Evolutionary conservation across 208 protist genomes (phyloP), one percentile per base, ranked within the genome.

Genomic region (Phytomonas sp.): DNA sequence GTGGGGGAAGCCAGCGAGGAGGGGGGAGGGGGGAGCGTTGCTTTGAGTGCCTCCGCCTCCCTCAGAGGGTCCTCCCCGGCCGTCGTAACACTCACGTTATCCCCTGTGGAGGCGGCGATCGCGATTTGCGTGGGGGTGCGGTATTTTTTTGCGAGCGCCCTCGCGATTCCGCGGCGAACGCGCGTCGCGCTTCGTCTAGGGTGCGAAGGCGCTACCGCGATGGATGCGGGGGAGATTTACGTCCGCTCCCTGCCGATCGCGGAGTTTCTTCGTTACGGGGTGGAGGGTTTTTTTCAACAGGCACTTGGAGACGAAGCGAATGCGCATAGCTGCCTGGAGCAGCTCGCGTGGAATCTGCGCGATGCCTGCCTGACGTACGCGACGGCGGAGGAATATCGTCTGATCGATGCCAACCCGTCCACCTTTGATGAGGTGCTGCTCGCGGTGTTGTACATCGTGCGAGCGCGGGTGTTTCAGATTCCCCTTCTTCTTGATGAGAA

Each of bases 31-130:
- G 40, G 40, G 40, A 46, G 13, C 15, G 11, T 71, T 0, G n/a
- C 53, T 28, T 67, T 76, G 26, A 46, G 31, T 6, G 68, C 37
- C 8, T 66, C 68, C 13, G 40, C 40, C 40, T 46, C 40, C 13
- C 40, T 46, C 15, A 8, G 1, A 0, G 40, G 6, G 13, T 0
- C n/a, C 13, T 13, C 67, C 3, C 68, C 77, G 34, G 20, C 60
- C 6, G 73, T 91, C 2, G 29, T 85, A 26, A 80, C 83, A 2
- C 51, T 95, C 43, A 71, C 64, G 5, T 61, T 95, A n/a, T 82
- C 90, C 2, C 84, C 88, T 0, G 87, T 92, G 13, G 86, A 93
- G 75, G 91, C 91, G 0, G 68, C 87, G 17, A 62, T 93, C 26
- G 72, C 81, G 2, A 76, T 84, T 6, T 76, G 75, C 28, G 73